phyloP scores from a whole-genome alignment of 306 rosid species.

The Fragaria nilgerrensis region DNA sequence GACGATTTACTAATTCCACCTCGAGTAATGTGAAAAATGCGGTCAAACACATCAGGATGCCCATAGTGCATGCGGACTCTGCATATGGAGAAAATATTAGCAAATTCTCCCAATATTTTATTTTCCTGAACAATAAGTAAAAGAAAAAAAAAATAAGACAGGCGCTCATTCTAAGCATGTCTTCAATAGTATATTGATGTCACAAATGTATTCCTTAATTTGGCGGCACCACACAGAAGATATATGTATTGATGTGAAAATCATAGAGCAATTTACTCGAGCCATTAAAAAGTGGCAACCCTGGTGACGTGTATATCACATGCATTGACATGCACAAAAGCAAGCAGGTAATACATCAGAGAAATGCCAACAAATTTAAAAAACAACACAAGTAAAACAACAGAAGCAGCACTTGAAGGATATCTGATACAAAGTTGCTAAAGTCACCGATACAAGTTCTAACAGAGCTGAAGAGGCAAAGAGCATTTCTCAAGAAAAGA shows the following conservation, averaged over 20 bases:
- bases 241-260: neutral
- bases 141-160: neutral
- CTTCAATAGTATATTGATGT: neutral
- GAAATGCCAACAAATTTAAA: neutral
- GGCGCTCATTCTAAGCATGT: neutral
- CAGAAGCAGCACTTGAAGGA: neutral
- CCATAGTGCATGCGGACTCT: constrained; percentile 99
- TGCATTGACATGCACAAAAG: neutral
- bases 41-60: constrained; percentile 96
- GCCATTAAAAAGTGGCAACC: neutral
- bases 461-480: neutral
- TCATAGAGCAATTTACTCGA: neutral
- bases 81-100: constrained; percentile 23
- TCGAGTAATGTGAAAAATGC: constrained; percentile 88
- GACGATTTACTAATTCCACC: constrained; percentile 99
- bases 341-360: neutral
- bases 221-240: neutral
- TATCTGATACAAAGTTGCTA: neutral
- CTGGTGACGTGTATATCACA: neutral
- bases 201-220: neutral
- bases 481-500: neutral
- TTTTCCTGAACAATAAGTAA: neutral
- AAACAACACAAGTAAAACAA: neutral
- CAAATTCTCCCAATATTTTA: neutral
- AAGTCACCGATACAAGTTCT: neutral